These are phyloP conservation scores for Erodium texanum DNA, from an alignment of 441 rosid species.

Conservation along the genomic window DNA sequence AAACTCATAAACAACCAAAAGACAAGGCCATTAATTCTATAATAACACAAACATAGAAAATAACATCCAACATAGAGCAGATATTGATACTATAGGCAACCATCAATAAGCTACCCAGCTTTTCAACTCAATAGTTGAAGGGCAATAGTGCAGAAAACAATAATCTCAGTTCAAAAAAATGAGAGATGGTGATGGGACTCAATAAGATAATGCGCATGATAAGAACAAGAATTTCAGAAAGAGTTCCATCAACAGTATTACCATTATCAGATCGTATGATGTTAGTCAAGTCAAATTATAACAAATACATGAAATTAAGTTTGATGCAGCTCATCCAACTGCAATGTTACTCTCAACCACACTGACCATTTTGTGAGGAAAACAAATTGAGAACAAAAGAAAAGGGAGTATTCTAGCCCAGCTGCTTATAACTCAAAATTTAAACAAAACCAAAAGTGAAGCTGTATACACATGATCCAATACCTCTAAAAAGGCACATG, in stretches of 20 bases:
- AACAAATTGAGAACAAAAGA: neutral
- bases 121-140: neutral
- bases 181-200: neutral
- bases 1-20: neutral
- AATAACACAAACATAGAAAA: neutral
- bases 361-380: neutral
- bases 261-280: too few relatives aligned
- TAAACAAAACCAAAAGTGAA: too few relatives aligned
- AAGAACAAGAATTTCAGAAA: too few relatives aligned
- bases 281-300: too few relatives aligned
- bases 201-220: too few relatives aligned
- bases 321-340: neutral
- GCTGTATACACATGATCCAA: constrained; percentile 13
- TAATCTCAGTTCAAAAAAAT: neutral
- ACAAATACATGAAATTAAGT: neutral
- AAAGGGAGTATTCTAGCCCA: neutral
- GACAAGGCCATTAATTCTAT: neutral
- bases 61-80: neutral
- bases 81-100: neutral
- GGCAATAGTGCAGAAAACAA: neutral
- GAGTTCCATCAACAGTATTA: too few relatives aligned
- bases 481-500: constrained; percentile 79
- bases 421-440: too few relatives aligned
- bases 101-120: neutral
- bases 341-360: neutral